A percentile compares a stretch with the other conserved stretches of the same genome.
Evolutionary conservation across 2,329 filamentous ascomycete genomes (phyloP).

Genomic region (Diaporthe longicolla): DNA sequence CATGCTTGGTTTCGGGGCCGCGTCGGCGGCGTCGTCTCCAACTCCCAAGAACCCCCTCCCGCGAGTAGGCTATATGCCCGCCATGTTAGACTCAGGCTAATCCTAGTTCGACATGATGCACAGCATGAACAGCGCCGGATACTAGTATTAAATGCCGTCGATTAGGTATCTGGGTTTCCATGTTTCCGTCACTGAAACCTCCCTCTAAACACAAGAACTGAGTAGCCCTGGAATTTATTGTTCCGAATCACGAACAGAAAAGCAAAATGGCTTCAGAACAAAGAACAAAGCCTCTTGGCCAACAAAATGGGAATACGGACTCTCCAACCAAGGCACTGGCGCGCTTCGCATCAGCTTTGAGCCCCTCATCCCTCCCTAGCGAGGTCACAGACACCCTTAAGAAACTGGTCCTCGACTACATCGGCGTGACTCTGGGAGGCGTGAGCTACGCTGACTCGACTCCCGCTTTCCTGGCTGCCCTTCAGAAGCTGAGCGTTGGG

Average conservation of each 20-base stretch:
- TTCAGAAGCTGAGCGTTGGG: background rate
- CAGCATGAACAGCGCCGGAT: background rate
- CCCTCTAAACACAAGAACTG: no score
- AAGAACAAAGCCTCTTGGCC: background rate
- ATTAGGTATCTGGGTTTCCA: background rate
- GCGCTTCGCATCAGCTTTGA: background rate
- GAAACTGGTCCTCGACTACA: conserved; percentile 29
- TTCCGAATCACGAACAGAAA: background rate
- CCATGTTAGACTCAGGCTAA: background rate
- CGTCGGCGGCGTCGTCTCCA: background rate
- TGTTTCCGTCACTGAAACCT: background rate
- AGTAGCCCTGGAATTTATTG: no score
- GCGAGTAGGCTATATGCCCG: conserved; percentile 10
- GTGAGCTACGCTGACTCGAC: conserved; percentile 26
- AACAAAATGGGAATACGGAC: background rate
- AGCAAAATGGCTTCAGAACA: background rate
- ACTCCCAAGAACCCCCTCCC: conserved; percentile 7
- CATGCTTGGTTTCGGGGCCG: background rate
- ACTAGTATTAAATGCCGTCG: background rate
- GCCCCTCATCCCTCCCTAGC: background rate
- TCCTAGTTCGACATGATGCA: background rate
- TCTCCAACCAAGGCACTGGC: conserved; percentile 2
- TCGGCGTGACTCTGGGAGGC: conserved; percentile 6
- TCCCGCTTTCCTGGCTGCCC: background rate
- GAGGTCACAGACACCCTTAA: conserved; percentile 9